Evolutionary conservation across 2,329 filamentous ascomycete genomes (phyloP), one percentile per base, ranked within the genome.

Genomic region (Hirsutella minnesotensis): DNA sequence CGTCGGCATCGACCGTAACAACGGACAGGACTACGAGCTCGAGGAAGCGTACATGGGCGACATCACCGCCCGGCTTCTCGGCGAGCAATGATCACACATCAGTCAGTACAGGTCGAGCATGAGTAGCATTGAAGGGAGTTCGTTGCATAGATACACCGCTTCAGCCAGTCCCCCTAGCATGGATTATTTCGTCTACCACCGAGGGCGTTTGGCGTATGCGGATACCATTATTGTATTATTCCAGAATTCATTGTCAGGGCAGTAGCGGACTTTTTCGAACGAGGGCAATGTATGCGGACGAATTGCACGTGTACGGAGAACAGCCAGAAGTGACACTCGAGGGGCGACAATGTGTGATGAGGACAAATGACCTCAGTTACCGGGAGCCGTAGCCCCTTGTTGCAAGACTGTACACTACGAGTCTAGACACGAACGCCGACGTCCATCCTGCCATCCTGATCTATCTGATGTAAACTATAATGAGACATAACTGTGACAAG

Each of bases 1-100:
- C 47, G 81, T 92, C 8, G 84, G 86, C 5, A 89, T 95, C 51
- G 85, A 90, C 48, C 76, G 77, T 16, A 86, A 83, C 51, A 75
- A 73, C 21, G 88, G 88, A 0, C 70, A 81, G 51, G 84, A 92
- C 57, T 92, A 94, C 59, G 81, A 86, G 53, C 68, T 95, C n/a
- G 86, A 94, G 56, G 85, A 92, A 54, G 87, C 82, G 1, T 89
- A 88, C 52, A 86, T 94, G 75, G 87, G 86, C 3, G 88, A 95
- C 52, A 82, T 96, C 48, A 94, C 86, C 0, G 86, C 87, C 16
- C 74, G 83, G 45, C 73, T 96, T 7, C 78, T 95, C 29, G 85
- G 85, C 31, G 89, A 95, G 62, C 74, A 77, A 57, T 81, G 62
- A 45, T 9, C 20, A 24, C 27, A 38, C n/a, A 27, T 35, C 22